Evolutionary conservation across 331 rosid species (phyloP).

Genomic region (Malus hybrid): DNA sequence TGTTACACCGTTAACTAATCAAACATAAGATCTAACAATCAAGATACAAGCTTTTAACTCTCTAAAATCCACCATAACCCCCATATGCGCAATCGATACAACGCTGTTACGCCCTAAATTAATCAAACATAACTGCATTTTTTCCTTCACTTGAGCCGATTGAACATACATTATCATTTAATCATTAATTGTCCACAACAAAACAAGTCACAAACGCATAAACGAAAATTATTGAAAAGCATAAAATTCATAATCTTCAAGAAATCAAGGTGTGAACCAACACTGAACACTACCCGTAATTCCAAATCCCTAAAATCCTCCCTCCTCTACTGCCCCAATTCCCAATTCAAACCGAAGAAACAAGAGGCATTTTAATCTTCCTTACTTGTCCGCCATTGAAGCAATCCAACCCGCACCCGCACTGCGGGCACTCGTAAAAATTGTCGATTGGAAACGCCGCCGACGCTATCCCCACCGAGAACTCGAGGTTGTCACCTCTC

Average conservation of each 20-base stretch:
- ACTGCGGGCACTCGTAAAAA: conserved; percentile 25
- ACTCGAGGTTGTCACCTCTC: conserved; percentile 4
- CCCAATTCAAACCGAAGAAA: background rate
- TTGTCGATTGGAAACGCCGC: conserved; percentile 29
- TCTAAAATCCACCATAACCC: too few relatives aligned
- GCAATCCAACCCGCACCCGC: conserved; percentile 29
- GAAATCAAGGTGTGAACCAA: background rate
- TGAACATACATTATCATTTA: background rate
- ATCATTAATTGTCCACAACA: background rate
- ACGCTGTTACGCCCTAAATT: background rate
- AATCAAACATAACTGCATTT: background rate
- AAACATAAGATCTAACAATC: too few relatives aligned
- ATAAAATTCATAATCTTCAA: background rate
- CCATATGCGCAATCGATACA: too few relatives aligned
- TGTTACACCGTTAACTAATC: too few relatives aligned
- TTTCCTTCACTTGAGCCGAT: too few relatives aligned
- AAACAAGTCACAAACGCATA: background rate
- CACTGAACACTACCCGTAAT: background rate
- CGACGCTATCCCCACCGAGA: conserved; percentile 26
- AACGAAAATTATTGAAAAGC: background rate
- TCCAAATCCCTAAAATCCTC: background rate
- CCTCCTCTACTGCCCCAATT: background rate
- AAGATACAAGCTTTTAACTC: too few relatives aligned
- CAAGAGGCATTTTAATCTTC: conserved; percentile 5
- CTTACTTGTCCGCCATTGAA: conserved; percentile 1